phyloP scores from a whole-genome alignment of 345 rosid species.

The Salix dunnii region DNA sequence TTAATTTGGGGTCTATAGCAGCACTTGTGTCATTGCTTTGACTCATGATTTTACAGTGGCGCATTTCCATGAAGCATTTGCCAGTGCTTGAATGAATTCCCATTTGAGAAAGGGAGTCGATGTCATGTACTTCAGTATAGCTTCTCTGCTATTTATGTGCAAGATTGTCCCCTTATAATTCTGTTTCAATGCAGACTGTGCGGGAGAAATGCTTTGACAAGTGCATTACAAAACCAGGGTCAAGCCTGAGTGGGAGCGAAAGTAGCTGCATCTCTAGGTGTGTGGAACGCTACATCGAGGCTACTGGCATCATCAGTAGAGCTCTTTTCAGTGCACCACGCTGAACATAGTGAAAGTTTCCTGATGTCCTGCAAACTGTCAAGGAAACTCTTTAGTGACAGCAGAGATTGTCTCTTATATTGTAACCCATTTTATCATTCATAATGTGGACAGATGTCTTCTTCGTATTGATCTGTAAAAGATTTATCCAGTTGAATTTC shows the following conservation, averaged over 20 bases:
- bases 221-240: slow-evolving; percentile 87
- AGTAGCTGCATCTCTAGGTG: slow-evolving; percentile 95
- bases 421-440: slow-evolving; percentile 2
- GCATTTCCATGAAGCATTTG: neutral
- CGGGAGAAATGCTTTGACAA: slow-evolving; percentile 81
- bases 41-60: neutral
- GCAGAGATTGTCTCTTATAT: neutral
- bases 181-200: slow-evolving; percentile 50
- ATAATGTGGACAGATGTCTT: neutral
- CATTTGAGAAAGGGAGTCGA: neutral
- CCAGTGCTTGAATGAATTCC: neutral
- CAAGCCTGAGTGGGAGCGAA: slow-evolving; percentile 85
- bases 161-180: neutral
- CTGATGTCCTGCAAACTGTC: slow-evolving; percentile 4
- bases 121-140: neutral
- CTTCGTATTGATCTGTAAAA: neutral
- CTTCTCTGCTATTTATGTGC: neutral
- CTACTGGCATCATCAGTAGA: slow-evolving; percentile 69
- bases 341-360: slow-evolving; percentile 21
- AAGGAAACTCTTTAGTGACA: neutral
- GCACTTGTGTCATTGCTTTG: neutral
- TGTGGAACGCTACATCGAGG: slow-evolving; percentile 95
- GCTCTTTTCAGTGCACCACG: slow-evolving; percentile 56
- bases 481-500: neutral
- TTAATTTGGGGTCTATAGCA: neutral